Evolutionary conservation across 345 rosid genomes (phyloP).

Genomic region (Limnanthes douglasii): DNA sequence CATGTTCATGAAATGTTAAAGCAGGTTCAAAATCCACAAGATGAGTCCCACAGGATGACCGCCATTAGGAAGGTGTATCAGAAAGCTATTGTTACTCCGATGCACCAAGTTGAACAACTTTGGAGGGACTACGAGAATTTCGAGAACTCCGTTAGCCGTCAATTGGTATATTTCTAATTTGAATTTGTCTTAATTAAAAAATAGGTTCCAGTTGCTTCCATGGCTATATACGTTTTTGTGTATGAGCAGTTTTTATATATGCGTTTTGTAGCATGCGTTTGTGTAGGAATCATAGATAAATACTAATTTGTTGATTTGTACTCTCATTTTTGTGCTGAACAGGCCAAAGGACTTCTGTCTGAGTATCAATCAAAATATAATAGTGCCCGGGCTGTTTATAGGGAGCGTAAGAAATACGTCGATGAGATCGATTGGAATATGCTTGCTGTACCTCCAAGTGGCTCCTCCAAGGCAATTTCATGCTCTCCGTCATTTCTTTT

Average conservation of each 20-base stretch:
- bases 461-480: slow-evolving; percentile 57
- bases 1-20: slow-evolving; percentile 11
- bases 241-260: too few relatives aligned
- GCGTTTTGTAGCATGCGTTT: too few relatives aligned
- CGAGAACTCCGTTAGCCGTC: slow-evolving; percentile 88
- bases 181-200: too few relatives aligned
- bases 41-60: slow-evolving; percentile 76
- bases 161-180: slow-evolving; percentile 82
- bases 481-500: slow-evolving; percentile 1
- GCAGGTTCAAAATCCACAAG: slow-evolving; percentile 58
- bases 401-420: slow-evolving; percentile 83
- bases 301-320: slow-evolving; percentile 5
- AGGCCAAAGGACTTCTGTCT: slow-evolving; percentile 90
- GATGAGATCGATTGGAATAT: slow-evolving; percentile 93
- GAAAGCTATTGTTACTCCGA: slow-evolving; percentile 77
- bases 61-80: slow-evolving; percentile 73
- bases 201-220: too few relatives aligned
- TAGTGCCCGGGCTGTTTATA: slow-evolving; percentile 88
- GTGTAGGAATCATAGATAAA: too few relatives aligned
- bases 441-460: slow-evolving; percentile 87
- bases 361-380: slow-evolving; percentile 86
- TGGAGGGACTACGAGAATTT: slow-evolving; percentile 95
- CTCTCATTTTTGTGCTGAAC: slow-evolving; percentile 20
- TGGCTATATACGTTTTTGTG: slow-evolving; percentile 1
- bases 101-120: slow-evolving; percentile 82